Evolutionary conservation across 768 basidiomycete genomes (phyloP).

Genomic region (Suillus discolor): DNA sequence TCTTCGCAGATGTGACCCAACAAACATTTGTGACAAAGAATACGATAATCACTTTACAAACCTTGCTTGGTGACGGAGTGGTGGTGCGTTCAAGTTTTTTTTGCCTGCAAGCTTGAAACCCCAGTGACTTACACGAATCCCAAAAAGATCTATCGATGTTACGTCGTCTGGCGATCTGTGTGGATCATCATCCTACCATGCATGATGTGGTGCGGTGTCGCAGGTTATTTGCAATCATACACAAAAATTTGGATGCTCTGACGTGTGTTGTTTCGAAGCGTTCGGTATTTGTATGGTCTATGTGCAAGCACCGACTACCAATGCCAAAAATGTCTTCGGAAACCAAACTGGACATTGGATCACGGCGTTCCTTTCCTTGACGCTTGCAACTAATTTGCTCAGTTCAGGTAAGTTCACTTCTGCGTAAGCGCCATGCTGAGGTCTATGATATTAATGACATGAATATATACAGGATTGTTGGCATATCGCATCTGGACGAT

Average conservation of each 20-base stretch:
- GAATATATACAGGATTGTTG: slow-evolving; percentile 1
- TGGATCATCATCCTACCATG: slow-evolving; percentile 14
- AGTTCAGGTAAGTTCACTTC: not conserved
- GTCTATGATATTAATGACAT: not conserved
- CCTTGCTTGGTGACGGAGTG: slow-evolving; percentile 13
- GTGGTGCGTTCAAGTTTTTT: slow-evolving; percentile 7
- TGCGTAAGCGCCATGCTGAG: not conserved
- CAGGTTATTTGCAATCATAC: slow-evolving; percentile 3
- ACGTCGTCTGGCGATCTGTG: slow-evolving; percentile 10
- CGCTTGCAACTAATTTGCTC: slow-evolving; percentile 8
- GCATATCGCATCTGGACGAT: slow-evolving; percentile 9
- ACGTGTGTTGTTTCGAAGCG: not conserved
- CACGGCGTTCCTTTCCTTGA: slow-evolving; percentile 7
- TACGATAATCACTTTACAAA: slow-evolving; percentile 19
- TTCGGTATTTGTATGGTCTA: slow-evolving; percentile 8
- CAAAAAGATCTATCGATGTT: slow-evolving; percentile 18
- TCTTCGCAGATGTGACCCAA: slow-evolving; percentile 24
- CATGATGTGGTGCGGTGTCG: slow-evolving; percentile 9
- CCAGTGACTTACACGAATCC: not conserved
- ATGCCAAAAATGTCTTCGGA: not conserved
- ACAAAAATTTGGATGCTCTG: not conserved
- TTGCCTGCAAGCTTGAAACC: not conserved
- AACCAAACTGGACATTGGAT: slow-evolving; percentile 11
- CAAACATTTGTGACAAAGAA: slow-evolving; percentile 27
- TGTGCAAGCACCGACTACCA: slow-evolving; percentile 2